phyloP scores from a whole-genome alignment of 108 stramenopile species.

The Seminavis robusta region DNA sequence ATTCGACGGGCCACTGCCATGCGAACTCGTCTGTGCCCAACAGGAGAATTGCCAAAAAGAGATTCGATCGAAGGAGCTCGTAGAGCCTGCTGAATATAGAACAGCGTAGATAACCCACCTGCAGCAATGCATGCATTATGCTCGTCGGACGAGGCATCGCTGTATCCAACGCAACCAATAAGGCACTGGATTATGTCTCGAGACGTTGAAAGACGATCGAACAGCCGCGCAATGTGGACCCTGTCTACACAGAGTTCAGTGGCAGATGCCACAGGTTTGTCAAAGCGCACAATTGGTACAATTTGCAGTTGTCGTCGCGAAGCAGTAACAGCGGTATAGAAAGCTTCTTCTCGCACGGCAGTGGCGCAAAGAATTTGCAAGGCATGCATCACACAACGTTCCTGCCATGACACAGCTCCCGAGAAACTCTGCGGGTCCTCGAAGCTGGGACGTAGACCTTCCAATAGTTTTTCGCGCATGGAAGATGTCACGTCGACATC shows the following conservation, averaged over 20 bases:
- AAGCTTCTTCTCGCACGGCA: constrained; percentile 56
- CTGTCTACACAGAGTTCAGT: constrained; percentile 14
- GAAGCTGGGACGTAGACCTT: constrained; percentile 31
- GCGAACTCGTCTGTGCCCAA: constrained; percentile 2
- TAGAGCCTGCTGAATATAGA: constrained; percentile 8
- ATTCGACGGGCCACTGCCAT: constrained; percentile 17
- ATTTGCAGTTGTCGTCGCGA: constrained; percentile 17
- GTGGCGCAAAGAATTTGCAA: constrained; percentile 70
- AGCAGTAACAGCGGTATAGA: constrained; percentile 31
- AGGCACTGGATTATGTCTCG: constrained; percentile 12
- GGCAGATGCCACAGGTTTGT: neutral
- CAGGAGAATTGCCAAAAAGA: neutral
- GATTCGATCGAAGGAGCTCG: neutral
- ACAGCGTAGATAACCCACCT: constrained; percentile 7
- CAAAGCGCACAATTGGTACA: constrained; percentile 31
- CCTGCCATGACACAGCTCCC: constrained; percentile 55
- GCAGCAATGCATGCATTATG: constrained; percentile 6
- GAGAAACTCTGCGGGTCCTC: constrained; percentile 20
- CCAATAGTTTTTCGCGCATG: constrained; percentile 35
- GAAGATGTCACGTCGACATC: constrained; percentile 26
- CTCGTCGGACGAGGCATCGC: constrained; percentile 3
- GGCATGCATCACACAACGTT: constrained; percentile 41
- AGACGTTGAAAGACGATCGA: constrained; percentile 11
- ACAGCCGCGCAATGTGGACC: constrained; percentile 20
- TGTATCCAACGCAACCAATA: constrained; percentile 30